phyloP scores from a whole-genome alignment of 768 basidiomycete species.

The Hygrophorus russula region DNA sequence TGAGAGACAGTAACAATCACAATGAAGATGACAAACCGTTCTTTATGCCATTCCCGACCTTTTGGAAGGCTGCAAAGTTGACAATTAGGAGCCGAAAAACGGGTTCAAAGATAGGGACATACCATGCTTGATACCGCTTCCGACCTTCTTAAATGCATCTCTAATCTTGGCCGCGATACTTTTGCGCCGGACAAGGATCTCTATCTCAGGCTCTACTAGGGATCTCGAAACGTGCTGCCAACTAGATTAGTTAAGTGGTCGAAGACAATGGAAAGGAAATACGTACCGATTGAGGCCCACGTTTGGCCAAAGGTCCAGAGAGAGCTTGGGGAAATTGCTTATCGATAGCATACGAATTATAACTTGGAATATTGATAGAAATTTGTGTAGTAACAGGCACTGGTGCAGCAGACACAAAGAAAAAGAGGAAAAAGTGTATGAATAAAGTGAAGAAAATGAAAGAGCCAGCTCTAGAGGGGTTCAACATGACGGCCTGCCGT shows the following conservation, averaged over 20 bases:
- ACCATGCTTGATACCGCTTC: background rate
- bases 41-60: background rate
- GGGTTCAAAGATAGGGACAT: background rate
- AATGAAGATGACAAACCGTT: background rate
- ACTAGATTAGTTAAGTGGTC: background rate
- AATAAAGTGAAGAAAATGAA: background rate
- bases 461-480: background rate
- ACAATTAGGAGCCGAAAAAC: background rate
- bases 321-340: background rate
- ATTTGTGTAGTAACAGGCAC: background rate
- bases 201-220: background rate
- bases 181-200: background rate
- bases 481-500: background rate
- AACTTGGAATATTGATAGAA: background rate
- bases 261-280: background rate
- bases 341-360: background rate
- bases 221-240: background rate
- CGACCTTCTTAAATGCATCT: background rate
- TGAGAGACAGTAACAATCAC: too few species aligned
- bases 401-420: background rate
- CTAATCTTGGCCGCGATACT: background rate
- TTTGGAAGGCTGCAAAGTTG: background rate
- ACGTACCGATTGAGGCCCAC: background rate
- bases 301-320: background rate
- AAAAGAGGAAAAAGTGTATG: background rate